Evolutionary conservation across 2,329 filamentous ascomycete genomes (phyloP), one percentile per base, ranked within the genome.

Genomic region (Passalora sequoiae): DNA sequence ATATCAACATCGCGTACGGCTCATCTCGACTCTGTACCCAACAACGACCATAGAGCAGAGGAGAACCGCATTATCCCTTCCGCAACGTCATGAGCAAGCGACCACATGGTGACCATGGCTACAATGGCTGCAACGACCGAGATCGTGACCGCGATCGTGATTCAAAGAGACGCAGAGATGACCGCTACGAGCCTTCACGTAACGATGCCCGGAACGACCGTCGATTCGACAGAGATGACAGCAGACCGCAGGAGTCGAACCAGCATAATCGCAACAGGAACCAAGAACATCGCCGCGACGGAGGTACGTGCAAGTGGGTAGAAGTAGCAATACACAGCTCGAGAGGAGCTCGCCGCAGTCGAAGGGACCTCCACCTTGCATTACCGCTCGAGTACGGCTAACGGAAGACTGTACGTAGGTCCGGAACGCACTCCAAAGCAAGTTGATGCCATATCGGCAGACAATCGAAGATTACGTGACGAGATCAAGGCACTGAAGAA

Each of bases 21-120:
- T 55, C 64, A 38, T 58, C 59, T 21, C 66, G 70, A 32, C 61
- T 50, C 49, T 59, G 58, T 56, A 38, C 6, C 25, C 27, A 25
- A 25, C 15, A 41, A 40, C 30, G 35, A 22, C 29, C 31, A 55
- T 55, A 56, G 55, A 49, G 58, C 56, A 53, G 57, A 59, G 58
- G 59, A 62, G 58, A 58, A 58, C 55, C 53, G 47, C 20, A 13
- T 30, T 27, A 27, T 27, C 6, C 24, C 24, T 7, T 27, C 13
- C 17, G 15, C 20, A 15, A 4, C 28, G 44, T 13, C 28, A 54
- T 50, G 44, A 43, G 27, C 32, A 59, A 56, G 29, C 48, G 54
- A 20, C 42, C 53, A 9, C 38, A 38, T 35, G 36, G 42, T 8
- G 46, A 44, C 20, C 37, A 47, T 7, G 43, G 32, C 28, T 38